Evolutionary conservation across 1,139 yeast species (phyloP).

Genomic region (Kurtzmaniella quercitrusa): DNA sequence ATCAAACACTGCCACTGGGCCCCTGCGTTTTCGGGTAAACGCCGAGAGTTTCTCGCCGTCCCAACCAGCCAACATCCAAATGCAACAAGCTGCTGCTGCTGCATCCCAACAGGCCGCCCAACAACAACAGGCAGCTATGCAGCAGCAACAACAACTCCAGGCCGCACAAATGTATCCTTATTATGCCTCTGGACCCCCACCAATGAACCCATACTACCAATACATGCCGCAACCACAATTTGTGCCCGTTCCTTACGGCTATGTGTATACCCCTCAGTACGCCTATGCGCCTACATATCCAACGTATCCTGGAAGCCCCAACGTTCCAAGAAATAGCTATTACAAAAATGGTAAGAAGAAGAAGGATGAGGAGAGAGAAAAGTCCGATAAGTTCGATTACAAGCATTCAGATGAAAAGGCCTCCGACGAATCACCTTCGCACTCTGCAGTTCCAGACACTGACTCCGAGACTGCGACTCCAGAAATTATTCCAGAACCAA

Average conservation of each 20-base stretch:
- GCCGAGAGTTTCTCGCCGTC: conserved; percentile 41
- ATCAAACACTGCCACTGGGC: conserved; percentile 18
- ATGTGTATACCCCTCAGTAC: conserved; percentile 10
- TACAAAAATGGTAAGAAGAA: conserved; percentile 1
- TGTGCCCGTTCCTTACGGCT: conserved; percentile 10
- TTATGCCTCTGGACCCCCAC: conserved; percentile 17
- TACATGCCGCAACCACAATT: conserved; percentile 15
- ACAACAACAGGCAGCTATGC: conserved; percentile 5
- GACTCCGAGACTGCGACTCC: background rate
- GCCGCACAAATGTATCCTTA: conserved; percentile 16
- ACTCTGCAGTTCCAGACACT: background rate
- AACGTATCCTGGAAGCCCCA: conserved; percentile 5
- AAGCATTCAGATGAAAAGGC: background rate
- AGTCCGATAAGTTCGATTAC: background rate
- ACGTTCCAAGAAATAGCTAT: background rate
- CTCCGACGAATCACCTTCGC: background rate
- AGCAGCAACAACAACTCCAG: conserved; percentile 8
- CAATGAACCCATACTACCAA: conserved; percentile 13
- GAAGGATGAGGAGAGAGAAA: background rate
- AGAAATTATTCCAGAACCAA: background rate
- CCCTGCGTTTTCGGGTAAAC: conserved; percentile 41
- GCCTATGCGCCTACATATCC: conserved; percentile 5
- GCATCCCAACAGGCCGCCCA: conserved; percentile 10
- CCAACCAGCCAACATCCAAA: conserved; percentile 13
- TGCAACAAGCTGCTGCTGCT: conserved; percentile 9